Evolutionary conservation across 768 basidiomycete species (phyloP).

Genomic region (Tephrocybe sp.): DNA sequence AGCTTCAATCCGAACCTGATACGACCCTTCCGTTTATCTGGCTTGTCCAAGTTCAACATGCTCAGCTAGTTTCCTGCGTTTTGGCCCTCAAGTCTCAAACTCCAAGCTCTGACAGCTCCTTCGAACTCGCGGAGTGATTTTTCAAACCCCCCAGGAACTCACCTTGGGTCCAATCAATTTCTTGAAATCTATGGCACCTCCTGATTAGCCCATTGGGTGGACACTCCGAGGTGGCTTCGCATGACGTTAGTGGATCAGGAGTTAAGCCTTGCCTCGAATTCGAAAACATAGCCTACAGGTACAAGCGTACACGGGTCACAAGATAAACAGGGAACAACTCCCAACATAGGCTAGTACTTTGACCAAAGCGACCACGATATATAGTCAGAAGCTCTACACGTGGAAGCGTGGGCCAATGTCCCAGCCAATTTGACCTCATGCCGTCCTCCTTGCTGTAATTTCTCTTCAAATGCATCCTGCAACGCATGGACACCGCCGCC

Average conservation of each 20-base stretch:
- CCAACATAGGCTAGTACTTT: neutral
- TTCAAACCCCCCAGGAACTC: neutral
- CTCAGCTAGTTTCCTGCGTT: neutral
- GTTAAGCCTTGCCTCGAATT: neutral
- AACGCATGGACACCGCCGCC: too few species aligned
- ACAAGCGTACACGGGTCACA: neutral
- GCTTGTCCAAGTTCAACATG: neutral
- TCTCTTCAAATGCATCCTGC: too few species aligned
- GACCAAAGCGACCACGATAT: neutral
- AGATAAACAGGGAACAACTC: neutral
- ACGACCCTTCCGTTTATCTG: neutral
- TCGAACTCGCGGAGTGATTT: neutral
- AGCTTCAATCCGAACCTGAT: constrained; percentile 13
- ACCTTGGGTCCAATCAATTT: neutral
- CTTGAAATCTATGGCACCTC: neutral
- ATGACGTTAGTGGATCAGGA: neutral
- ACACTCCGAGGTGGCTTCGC: neutral
- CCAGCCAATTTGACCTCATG: too few species aligned
- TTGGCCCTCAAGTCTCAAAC: neutral
- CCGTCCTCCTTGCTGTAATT: too few species aligned
- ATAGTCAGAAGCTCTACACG: neutral
- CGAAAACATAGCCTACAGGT: neutral
- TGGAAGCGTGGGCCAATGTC: too few species aligned
- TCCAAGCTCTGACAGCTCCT: neutral
- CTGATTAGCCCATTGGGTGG: neutral